phyloP scores from a whole-genome alignment of 345 rosid genomes.

The Kernera saxatilis region DNA sequence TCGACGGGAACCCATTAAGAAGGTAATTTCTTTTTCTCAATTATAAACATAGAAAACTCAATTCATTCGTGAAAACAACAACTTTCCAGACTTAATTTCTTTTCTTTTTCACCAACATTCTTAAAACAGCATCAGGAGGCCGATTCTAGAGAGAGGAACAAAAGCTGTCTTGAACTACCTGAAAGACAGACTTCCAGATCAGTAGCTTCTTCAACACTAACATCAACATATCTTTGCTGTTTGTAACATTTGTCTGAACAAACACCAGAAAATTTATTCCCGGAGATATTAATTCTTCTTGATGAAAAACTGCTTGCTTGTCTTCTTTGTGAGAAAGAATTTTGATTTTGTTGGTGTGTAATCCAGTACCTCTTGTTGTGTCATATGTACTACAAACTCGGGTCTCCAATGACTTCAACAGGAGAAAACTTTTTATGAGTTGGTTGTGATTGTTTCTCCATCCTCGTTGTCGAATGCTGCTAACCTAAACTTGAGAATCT shows the following conservation, averaged over 20 bases:
- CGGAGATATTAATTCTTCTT: not conserved
- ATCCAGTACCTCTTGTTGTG: not conserved
- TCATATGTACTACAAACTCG: not conserved
- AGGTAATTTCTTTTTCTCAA: constrained; percentile 42
- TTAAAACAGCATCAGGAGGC: constrained; percentile 71
- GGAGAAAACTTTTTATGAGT: not conserved
- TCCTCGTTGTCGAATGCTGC: constrained; percentile 32
- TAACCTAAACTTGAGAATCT: constrained; percentile 47
- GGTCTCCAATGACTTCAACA: not conserved
- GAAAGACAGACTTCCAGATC: constrained; percentile 71
- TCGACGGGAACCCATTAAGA: constrained; percentile 86
- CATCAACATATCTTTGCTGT: not conserved
- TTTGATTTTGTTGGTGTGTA: constrained; percentile 4
- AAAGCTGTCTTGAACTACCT: constrained; percentile 75
- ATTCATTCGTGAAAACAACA: not conserved
- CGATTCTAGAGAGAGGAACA: constrained; percentile 76
- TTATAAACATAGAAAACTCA: not conserved
- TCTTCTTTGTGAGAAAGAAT: constrained; percentile 5
- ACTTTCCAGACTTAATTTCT: not conserved
- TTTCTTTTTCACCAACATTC: not conserved
- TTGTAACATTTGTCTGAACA: constrained; percentile 25
- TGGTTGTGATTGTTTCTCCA: constrained; percentile 23
- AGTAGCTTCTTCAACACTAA: constrained; percentile 22
- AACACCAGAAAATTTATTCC: not conserved
- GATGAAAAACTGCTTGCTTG: not conserved